These are phyloP conservation scores for Lavandula angustifolia DNA, from an alignment of 257 asterid species.

Conservation along the genomic window DNA sequence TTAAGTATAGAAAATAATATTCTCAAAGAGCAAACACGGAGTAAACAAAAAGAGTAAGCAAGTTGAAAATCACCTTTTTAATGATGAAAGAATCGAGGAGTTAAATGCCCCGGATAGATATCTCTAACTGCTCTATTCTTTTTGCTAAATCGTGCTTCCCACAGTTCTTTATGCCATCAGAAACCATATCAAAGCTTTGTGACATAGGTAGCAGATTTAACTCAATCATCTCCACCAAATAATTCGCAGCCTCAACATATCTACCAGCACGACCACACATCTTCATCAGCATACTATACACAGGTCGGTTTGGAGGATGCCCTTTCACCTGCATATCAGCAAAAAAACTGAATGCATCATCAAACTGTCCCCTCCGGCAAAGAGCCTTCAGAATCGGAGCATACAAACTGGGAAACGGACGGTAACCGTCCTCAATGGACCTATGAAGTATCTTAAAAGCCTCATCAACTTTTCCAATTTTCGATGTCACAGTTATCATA, in stretches of 20 bases:
- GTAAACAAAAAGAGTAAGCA: neutral
- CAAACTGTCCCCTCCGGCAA: constrained; percentile 73
- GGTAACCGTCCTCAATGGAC: constrained; percentile 81
- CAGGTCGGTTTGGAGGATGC: constrained; percentile 91
- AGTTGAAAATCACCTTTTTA: constrained; percentile 32
- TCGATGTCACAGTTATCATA: constrained; percentile 65
- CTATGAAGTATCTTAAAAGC: constrained; percentile 69
- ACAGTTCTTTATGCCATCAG: constrained; percentile 83
- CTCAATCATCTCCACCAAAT: constrained; percentile 93
- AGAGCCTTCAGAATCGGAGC: constrained; percentile 85
- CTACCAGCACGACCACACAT: constrained; percentile 89
- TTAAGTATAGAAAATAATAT: neutral
- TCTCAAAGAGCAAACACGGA: neutral
- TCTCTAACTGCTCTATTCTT: constrained; percentile 77
- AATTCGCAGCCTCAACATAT: constrained; percentile 91
- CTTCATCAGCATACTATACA: constrained; percentile 83
- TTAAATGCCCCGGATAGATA: constrained; percentile 67
- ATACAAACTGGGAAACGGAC: constrained; percentile 91
- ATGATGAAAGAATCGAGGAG: constrained; percentile 5
- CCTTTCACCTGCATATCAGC: constrained; percentile 93
- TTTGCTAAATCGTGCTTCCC: constrained; percentile 95
- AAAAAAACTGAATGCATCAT: constrained; percentile 90
- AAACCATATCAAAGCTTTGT: constrained; percentile 82
- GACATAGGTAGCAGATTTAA: constrained; percentile 64
- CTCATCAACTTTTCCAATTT: constrained; percentile 75